A percentile compares a stretch with the other conserved stretches of the same genome.
These are phyloP conservation scores for Kodamaea kaohsiungensis DNA, from an alignment of 805 yeast genomes.

Conservation along the genomic window DNA sequence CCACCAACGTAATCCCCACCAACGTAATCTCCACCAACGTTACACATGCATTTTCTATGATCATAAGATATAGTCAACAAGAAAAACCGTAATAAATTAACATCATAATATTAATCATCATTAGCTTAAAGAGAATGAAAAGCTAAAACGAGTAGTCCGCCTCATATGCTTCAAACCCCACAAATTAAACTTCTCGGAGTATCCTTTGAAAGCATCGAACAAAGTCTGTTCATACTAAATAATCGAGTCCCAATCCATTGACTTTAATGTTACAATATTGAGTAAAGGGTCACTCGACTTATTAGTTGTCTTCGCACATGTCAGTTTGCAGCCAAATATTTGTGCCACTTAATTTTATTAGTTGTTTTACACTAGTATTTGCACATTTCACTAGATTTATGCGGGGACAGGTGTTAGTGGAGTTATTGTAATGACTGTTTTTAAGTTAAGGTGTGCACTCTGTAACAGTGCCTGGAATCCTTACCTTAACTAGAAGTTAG, in stretches of 20 bases:
- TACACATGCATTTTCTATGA: too few species aligned
- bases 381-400: too few species aligned
- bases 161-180: not conserved
- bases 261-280: not conserved
- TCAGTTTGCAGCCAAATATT: not conserved
- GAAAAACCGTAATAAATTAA: too few species aligned
- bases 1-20: too few species aligned
- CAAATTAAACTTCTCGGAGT: not conserved
- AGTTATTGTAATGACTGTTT: not conserved
- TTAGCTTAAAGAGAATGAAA: too few species aligned
- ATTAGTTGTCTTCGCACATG: not conserved
- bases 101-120: too few species aligned
- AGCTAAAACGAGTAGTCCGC: not conserved
- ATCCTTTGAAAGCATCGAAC: not conserved
- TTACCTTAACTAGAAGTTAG: not conserved
- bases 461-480: not conserved
- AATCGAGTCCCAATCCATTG: not conserved
- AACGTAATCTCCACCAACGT: too few species aligned
- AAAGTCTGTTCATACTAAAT: too few species aligned
- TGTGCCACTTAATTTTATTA: not conserved
- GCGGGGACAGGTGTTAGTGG: too few species aligned
- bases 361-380: too few species aligned
- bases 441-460: not conserved
- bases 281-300: not conserved
- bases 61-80: too few species aligned